phyloP scores from a whole-genome alignment of 441 rosid species.

The Sinapis alba region DNA sequence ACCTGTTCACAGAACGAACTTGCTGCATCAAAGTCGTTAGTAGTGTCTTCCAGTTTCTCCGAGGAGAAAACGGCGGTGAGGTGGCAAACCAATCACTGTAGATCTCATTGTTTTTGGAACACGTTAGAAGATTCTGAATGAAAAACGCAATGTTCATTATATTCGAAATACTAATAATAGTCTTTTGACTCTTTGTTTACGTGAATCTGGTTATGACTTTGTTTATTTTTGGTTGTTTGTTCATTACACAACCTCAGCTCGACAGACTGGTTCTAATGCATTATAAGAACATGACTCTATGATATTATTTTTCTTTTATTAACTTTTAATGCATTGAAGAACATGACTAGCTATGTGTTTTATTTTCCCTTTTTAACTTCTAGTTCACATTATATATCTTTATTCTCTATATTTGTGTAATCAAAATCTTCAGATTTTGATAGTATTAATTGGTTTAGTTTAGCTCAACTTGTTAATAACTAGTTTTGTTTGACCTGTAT shows the following conservation, averaged over 20 bases:
- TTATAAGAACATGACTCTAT: slow-evolving; percentile 4
- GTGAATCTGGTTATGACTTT: slow-evolving; percentile 48
- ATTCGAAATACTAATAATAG: not conserved
- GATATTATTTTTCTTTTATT: not conserved
- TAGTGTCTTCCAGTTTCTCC: slow-evolving; percentile 88
- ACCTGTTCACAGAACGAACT: slow-evolving; percentile 74
- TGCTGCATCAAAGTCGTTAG: slow-evolving; percentile 67
- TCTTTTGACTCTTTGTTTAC: slow-evolving; percentile 43
- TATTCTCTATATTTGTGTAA: not conserved
- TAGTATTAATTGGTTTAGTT: not conserved
- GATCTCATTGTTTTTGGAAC: slow-evolving; percentile 87
- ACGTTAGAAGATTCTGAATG: slow-evolving; percentile 45
- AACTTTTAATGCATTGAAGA: slow-evolving; percentile 13
- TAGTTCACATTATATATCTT: not conserved
- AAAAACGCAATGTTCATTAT: slow-evolving; percentile 15
- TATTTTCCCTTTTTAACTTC: not conserved
- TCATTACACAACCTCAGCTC: slow-evolving; percentile 30
- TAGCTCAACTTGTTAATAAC: slow-evolving; percentile 17
- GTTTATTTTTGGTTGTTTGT: not conserved
- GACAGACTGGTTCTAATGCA: slow-evolving; percentile 32
- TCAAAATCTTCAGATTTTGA: too few relatives aligned
- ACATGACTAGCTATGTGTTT: not conserved
- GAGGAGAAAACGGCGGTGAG: slow-evolving; percentile 63
- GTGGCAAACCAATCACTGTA: slow-evolving; percentile 75
- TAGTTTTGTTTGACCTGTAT: not conserved